Evolutionary conservation across 2,329 filamentous ascomycete genomes (phyloP), one percentile per base, ranked within the genome.

Genomic region (Ceratocystis alfenasii): DNA sequence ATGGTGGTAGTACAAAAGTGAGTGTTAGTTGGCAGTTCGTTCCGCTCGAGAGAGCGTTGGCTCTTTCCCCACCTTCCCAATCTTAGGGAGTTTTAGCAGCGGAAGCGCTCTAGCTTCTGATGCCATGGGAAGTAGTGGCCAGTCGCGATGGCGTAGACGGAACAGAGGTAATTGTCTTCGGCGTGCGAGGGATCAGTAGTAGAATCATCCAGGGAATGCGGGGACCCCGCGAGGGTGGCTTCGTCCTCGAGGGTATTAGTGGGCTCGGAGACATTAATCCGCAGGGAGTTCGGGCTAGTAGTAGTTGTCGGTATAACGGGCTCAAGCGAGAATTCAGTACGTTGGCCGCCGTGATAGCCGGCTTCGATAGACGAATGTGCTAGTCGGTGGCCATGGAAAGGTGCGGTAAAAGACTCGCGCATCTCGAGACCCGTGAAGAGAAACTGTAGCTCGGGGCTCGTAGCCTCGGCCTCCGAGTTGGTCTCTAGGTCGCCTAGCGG

Each of bases 401-500:
- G 71, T 3, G 64, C 62, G 7, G 45, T 22, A 59, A 66, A 66
- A 15, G 74, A 72, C 66, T 80, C 79, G 59, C 78, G 80, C 48
- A 84, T 74, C 70, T 85, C 81, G 1, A 83, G 74, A 6, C 81
- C 80, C 61, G 76, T 75, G 71, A 83, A 82, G 17, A 76, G 65
- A 70, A 76, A 77, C 12, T 70, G 67, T 2, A 76, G 59, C 50
- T 73, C 67, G 17, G 63, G 84, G 1, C 78, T 79, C 12, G 17
- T n/a, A 17, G 53, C 10, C 12, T 57, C 53, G 0, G 78, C 75
- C 20, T 44, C 20, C 25, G 12, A 10, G 36, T 4, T 15, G 57
- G 41, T n/a, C 12, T 60, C 64, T 12, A 20, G 57, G 7, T n/a
- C 17, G 12, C 44, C 36, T 2, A 59, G 53, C 79, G 83, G 1